Evolutionary conservation across 768 basidiomycete species (phyloP), one percentile per base, ranked within the genome.

Genomic region (Pleurotus tuber-regium): DNA sequence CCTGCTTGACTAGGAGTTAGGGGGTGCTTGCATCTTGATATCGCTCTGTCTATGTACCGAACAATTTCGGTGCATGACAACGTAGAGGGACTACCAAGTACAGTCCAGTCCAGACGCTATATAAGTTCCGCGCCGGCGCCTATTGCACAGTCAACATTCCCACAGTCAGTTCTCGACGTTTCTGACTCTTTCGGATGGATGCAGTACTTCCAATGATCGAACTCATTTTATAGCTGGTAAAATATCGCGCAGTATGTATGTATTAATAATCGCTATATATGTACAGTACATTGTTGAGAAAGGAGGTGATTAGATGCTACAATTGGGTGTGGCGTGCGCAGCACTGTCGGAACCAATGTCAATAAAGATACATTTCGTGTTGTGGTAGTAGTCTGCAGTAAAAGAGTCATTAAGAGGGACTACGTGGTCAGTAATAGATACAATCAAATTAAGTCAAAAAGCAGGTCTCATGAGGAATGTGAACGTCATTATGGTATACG

Each of bases 161-260:
- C 21, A 1, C 9, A 9, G 14, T n/a, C 9, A 8, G 41, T 24
- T 42, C 38, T 42, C 41, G 41, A 42, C 18, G 10, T 18, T 24
- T 21, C 41, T 42, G 41, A 42, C 41, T 42, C 41, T 16, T 42
- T 42, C 41, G n/a, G n/a, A n/a, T n/a, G n/a, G n/a, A n/a, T n/a
- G n/a, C n/a, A n/a, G n/a, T n/a, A n/a, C n/a, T n/a, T n/a, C n/a
- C n/a, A n/a, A n/a, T n/a, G n/a, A n/a, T n/a, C n/a, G n/a, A n/a
- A n/a, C n/a, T n/a, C n/a, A n/a, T n/a, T n/a, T n/a, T n/a, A n/a
- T n/a, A n/a, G n/a, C n/a, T n/a, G n/a, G n/a, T n/a, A n/a, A n/a
- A n/a, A n/a, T n/a, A n/a, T n/a, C n/a, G n/a, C n/a, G n/a, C n/a
- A n/a, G n/a, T n/a, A n/a, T n/a, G n/a, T n/a, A n/a, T n/a, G n/a